phyloP scores from a whole-genome alignment of 345 rosid species.

The Crucihimalaya himalaica region DNA sequence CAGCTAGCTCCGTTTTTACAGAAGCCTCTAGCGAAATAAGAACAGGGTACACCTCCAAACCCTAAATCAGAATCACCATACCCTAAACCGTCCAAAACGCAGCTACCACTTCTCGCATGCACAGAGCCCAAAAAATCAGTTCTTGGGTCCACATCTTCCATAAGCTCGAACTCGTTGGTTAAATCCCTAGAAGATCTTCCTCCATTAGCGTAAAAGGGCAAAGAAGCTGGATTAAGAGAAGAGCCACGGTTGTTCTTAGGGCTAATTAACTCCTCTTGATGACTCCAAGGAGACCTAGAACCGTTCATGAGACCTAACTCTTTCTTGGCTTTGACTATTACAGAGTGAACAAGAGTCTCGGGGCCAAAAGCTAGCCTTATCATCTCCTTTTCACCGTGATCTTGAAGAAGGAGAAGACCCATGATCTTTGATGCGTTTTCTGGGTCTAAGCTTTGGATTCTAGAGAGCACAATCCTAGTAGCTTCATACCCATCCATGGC shows the following conservation, averaged over 20 bases:
- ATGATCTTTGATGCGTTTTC: conserved; percentile 93
- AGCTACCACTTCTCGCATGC: conserved; percentile 74
- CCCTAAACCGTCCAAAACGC: conserved; percentile 66
- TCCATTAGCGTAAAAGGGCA: conserved; percentile 63
- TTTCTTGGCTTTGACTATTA: conserved; percentile 63
- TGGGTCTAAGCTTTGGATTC: conserved; percentile 77
- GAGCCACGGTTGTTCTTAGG: conserved; percentile 43
- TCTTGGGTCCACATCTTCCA: conserved; percentile 49
- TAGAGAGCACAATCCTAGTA: conserved; percentile 78
- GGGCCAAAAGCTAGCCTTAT: conserved; percentile 92
- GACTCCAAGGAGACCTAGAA: conserved; percentile 53
- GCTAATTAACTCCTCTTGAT: conserved; percentile 57
- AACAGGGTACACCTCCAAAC: conserved; percentile 84
- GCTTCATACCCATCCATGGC: conserved; percentile 94
- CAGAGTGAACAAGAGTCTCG: conserved; percentile 71
- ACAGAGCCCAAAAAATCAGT: conserved; percentile 50
- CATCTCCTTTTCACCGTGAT: conserved; percentile 95
- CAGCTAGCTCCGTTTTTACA: conserved; percentile 88
- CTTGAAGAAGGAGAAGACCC: conserved; percentile 88
- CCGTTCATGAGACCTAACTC: conserved; percentile 58
- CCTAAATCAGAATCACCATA: conserved; percentile 65
- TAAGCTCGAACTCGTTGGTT: conserved; percentile 67
- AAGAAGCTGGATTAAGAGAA: conserved; percentile 63
- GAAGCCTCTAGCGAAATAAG: conserved; percentile 87
- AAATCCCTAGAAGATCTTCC: conserved; percentile 48